These are phyloP conservation scores for Fusarium illudens DNA, from an alignment of 2,329 filamentous ascomycete genomes.

Conservation along the genomic window DNA sequence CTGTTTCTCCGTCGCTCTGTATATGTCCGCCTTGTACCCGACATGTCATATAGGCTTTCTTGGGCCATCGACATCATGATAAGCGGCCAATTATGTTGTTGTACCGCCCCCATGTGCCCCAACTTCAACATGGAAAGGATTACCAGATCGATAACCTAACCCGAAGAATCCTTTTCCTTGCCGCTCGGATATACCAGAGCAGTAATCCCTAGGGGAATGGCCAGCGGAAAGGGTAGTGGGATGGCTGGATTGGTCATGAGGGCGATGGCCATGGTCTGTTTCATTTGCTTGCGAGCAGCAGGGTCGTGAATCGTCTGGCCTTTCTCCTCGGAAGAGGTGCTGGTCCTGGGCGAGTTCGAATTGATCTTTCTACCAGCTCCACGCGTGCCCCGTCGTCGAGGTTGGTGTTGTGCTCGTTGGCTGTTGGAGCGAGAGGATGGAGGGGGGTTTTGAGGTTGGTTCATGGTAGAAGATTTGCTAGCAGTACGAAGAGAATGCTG, in stretches of 20 bases:
- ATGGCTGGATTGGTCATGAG: constrained; percentile 27
- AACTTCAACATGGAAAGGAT: not conserved
- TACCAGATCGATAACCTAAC: not conserved
- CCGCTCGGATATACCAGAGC: constrained; percentile 11
- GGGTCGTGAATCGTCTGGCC: constrained; percentile 16
- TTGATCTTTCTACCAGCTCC: constrained; percentile 1
- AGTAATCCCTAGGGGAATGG: constrained; percentile 11
- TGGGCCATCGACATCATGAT: not conserved
- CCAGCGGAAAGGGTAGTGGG: constrained; percentile 21
- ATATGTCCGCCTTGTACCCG: not conserved
- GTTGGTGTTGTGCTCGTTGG: not conserved
- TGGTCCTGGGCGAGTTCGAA: not conserved
- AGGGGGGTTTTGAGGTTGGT: not conserved
- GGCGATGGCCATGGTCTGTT: constrained; percentile 23
- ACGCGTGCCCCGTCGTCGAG: constrained; percentile 9
- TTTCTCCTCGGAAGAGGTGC: not conserved
- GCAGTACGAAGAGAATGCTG: not conserved
- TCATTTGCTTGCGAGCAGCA: constrained; percentile 28
- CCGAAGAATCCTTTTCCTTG: not conserved
- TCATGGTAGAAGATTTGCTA: not conserved
- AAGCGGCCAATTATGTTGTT: not conserved
- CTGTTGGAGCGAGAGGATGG: not conserved
- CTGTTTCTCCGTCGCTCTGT: not conserved
- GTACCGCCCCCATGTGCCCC: not conserved
- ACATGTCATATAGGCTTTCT: not conserved